Evolutionary conservation across 768 basidiomycete species (phyloP).

Genomic region (Mycena maculata): DNA sequence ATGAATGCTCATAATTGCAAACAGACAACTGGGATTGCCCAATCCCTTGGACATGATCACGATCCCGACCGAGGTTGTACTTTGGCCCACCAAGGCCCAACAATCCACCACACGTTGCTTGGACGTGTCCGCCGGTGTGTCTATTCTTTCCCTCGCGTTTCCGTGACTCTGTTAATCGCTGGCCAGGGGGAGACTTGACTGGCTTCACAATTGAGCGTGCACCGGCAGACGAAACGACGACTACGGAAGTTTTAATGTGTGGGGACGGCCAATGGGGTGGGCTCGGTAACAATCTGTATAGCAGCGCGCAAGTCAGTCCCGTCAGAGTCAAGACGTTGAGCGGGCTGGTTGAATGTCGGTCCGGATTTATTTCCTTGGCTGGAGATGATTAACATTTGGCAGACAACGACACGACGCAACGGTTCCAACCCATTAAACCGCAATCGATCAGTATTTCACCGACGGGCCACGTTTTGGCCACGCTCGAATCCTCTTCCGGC

Average conservation of each 20-base stretch:
- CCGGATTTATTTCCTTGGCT: slow-evolving; percentile 8
- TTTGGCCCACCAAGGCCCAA: slow-evolving; percentile 66
- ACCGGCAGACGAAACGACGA: slow-evolving; percentile 39
- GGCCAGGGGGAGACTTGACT: slow-evolving; percentile 77
- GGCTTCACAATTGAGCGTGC: slow-evolving; percentile 78
- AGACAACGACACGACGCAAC: slow-evolving; percentile 74
- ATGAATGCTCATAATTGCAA: slow-evolving; percentile 14
- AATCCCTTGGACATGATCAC: slow-evolving; percentile 73
- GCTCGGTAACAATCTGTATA: slow-evolving; percentile 75
- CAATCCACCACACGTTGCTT: slow-evolving; percentile 70
- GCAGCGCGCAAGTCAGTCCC: slow-evolving; percentile 77
- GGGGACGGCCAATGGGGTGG: slow-evolving; percentile 90
- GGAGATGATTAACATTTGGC: slow-evolving; percentile 25
- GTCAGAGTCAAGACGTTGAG: slow-evolving; percentile 82
- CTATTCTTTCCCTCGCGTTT: not conserved
- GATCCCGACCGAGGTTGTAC: slow-evolving; percentile 87
- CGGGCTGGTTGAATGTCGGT: slow-evolving; percentile 87
- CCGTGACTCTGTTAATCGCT: slow-evolving; percentile 7
- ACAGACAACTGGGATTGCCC: slow-evolving; percentile 84
- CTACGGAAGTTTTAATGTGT: slow-evolving; percentile 70
- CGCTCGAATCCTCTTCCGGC: slow-evolving; percentile 71
- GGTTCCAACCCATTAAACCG: slow-evolving; percentile 74
- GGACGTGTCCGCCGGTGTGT: slow-evolving; percentile 71
- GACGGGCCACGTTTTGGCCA: slow-evolving; percentile 80
- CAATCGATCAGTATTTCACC: slow-evolving; percentile 74